Evolutionary conservation across 345 rosid species (phyloP).

Genomic region (Eutrema yunnanense): DNA sequence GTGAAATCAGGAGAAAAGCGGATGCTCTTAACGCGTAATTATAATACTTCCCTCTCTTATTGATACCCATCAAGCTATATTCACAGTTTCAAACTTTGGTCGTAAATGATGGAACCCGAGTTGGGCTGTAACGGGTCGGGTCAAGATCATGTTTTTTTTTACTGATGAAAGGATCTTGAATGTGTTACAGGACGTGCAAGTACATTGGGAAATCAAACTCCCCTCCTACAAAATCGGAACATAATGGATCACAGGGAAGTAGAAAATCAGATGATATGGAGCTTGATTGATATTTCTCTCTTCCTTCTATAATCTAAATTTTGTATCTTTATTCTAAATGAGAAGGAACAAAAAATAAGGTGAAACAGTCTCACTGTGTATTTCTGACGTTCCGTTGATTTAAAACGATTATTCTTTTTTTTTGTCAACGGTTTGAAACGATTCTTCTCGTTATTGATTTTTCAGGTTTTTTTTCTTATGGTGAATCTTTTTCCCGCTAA

Average conservation of each 20-base stretch:
- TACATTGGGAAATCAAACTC: slow-evolving; percentile 32
- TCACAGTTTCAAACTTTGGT: not conserved
- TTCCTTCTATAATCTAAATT: not conserved
- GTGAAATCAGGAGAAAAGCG: slow-evolving; percentile 52
- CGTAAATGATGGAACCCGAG: not conserved
- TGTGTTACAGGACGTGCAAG: slow-evolving; percentile 34
- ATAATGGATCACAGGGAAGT: slow-evolving; percentile 15
- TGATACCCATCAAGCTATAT: not conserved
- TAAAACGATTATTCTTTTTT: not conserved
- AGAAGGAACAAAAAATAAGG: not conserved
- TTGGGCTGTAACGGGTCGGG: not conserved
- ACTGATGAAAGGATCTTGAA: slow-evolving; percentile 11
- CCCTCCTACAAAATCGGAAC: slow-evolving; percentile 18
- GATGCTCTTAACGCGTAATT: slow-evolving; percentile 49
- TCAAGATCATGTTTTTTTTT: not conserved
- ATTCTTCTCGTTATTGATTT: not conserved
- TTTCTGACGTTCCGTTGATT: not conserved
- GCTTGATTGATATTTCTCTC: slow-evolving; percentile 16
- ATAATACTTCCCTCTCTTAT: not conserved
- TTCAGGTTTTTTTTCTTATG: not conserved
- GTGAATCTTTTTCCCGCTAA: not conserved
- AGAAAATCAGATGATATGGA: slow-evolving; percentile 30
- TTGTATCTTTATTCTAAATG: not conserved
- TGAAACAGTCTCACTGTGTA: not conserved
- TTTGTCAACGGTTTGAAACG: not conserved